phyloP scores from a whole-genome alignment of 495 filamentous ascomycete species.

The Margaritispora aquatica region DNA sequence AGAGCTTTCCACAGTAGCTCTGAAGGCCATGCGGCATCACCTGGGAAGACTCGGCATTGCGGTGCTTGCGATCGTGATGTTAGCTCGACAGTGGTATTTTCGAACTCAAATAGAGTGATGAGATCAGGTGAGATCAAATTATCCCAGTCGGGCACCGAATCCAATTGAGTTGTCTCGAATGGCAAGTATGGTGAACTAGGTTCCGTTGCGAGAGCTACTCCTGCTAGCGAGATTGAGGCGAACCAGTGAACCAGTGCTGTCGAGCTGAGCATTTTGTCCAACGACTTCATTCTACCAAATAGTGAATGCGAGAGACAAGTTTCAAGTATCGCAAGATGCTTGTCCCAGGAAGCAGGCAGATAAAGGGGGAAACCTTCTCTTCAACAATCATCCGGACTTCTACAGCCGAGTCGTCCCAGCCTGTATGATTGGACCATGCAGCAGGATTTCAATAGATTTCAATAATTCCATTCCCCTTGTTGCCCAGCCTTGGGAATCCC shows the following conservation, averaged over 20 bases:
- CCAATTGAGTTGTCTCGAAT: background rate
- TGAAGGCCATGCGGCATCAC: slow-evolving; percentile 41
- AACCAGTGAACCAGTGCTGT: background rate
- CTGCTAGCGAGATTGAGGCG: background rate
- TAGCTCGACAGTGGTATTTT: background rate
- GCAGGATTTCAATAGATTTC: too few relatives aligned
- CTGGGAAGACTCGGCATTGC: slow-evolving; percentile 47
- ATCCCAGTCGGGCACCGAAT: background rate
- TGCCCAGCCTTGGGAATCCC: background rate
- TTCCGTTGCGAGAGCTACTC: background rate
- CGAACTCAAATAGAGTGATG: background rate
- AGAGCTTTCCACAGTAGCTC: slow-evolving; percentile 36
- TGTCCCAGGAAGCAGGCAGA: too few relatives aligned
- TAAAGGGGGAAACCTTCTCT: too few relatives aligned
- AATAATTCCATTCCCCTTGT: background rate
- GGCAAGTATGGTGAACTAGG: too few relatives aligned
- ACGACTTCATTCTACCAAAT: too few relatives aligned
- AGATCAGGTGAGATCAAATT: background rate
- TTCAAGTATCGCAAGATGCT: too few relatives aligned
- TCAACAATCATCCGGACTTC: too few relatives aligned
- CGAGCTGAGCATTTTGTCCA: too few relatives aligned
- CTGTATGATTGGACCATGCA: too few relatives aligned
- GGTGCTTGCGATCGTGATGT: background rate
- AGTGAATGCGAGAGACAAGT: too few relatives aligned
- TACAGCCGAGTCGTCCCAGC: too few relatives aligned